Evolutionary conservation across 176 grass and related monocot genomes (phyloP), one percentile per base, ranked within the genome.

Genomic region (Hordeum marinum): DNA sequence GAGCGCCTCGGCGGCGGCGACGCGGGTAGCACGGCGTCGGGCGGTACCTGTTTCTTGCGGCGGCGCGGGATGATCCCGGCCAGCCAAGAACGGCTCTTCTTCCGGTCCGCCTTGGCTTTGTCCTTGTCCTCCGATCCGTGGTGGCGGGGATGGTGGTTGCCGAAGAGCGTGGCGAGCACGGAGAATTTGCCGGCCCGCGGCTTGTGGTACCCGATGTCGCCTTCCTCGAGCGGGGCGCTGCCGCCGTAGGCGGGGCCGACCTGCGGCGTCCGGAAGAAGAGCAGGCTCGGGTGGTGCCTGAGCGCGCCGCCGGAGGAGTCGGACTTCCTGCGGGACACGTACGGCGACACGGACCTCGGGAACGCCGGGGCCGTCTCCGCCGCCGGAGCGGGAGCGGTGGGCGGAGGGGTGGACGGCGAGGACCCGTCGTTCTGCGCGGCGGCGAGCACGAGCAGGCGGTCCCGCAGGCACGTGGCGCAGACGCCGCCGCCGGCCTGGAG

Each of bases 201-300:
- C 79, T 64, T 85, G 54, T 86, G 70, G 75, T 84, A 87, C 18
- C 78, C 82, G 52, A 92, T 88, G 29, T 81, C 71, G 21, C 88
- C 89, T 25, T 88, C 91, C 31, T 89, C 85, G 31, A 89, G 76
- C 66, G 17, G 79, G 60, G 18, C 87, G 24, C 42, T 23, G 78
- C 72, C 52, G 60, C 55, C 76, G 69, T 71, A 76, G 64, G 90
- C 21, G 11, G 90, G 95, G 0, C 92, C 92, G 1, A 95, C 90
- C 76, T 98, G 95, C 11, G 95, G 95, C 61, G 95, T 95, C n/a
- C 91, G 79, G 81, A 96, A 96, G 87, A 93, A 96, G 59, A 96
- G 84, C 17, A 91, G 79, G 62, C 78, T 89, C 29, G 86, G 82
- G 42, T 84, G 86, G 66, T 80, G 61, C 62, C 88, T 74, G 14